phyloP scores from a whole-genome alignment of 2,329 filamentous ascomycete genomes.

The Zymoseptoria pseudotritici region DNA sequence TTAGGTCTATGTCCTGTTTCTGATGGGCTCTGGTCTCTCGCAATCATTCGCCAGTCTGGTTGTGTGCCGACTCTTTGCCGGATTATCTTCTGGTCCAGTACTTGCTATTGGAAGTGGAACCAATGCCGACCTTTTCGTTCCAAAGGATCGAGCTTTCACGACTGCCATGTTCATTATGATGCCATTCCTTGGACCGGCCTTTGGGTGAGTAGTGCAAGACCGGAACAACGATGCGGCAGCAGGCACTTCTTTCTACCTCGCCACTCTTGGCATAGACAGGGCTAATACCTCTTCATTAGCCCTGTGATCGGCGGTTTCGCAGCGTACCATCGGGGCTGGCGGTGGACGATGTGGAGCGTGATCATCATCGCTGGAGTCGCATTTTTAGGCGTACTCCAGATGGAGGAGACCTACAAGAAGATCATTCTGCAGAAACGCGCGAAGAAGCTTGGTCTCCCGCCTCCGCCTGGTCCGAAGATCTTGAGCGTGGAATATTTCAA shows the following conservation, averaged over 20 bases:
- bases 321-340: slow-evolving; percentile 36
- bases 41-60: slow-evolving; percentile 18
- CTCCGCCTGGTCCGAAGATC: slow-evolving; percentile 15
- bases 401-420: slow-evolving; percentile 51
- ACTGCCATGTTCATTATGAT: slow-evolving; percentile 34
- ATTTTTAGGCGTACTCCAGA: slow-evolving; percentile 35
- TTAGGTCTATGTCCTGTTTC: slow-evolving; percentile 29
- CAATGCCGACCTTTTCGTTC: slow-evolving; percentile 34
- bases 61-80: slow-evolving; percentile 41
- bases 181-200: slow-evolving; percentile 34
- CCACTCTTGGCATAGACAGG: neutral
- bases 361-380: slow-evolving; percentile 35
- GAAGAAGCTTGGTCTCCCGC: slow-evolving; percentile 26
- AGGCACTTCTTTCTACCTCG: neutral
- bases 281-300: slow-evolving; percentile 6
- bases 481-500: slow-evolving; percentile 24
- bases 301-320: slow-evolving; percentile 40
- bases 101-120: slow-evolving; percentile 39
- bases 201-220: slow-evolving; percentile 27
- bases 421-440: slow-evolving; percentile 37
- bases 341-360: slow-evolving; percentile 39
- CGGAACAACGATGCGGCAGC: neutral
- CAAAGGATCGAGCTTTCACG: slow-evolving; percentile 27
- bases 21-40: slow-evolving; percentile 25
- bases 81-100: slow-evolving; percentile 29